These are phyloP conservation scores for Phytophthora fragariae DNA, from an alignment of 352 stramenopile species.

Conservation along the genomic window DNA sequence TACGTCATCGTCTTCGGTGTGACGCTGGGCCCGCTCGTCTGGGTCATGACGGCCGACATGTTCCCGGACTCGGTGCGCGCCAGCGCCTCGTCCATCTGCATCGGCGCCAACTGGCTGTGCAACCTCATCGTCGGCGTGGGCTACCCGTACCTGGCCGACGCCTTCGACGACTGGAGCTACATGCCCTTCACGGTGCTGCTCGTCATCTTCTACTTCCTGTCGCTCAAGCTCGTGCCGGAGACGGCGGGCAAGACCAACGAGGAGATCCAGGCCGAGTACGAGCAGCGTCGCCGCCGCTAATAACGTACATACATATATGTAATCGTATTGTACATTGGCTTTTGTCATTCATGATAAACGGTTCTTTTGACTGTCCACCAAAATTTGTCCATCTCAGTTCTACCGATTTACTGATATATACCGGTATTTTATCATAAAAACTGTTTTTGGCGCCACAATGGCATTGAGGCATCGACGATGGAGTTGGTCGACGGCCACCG, in stretches of 20 bases:
- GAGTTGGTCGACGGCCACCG: constrained; percentile 32
- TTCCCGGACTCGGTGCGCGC: constrained; percentile 42
- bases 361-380: too few species aligned
- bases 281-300: constrained; percentile 30
- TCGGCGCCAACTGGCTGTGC: constrained; percentile 49
- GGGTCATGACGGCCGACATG: constrained; percentile 31
- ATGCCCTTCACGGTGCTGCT: constrained; percentile 48
- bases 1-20: constrained; percentile 55
- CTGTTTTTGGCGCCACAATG: constrained; percentile 6
- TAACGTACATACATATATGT: background rate
- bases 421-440: background rate
- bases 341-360: too few species aligned
- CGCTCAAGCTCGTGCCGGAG: constrained; percentile 56
- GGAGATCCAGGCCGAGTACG: constrained; percentile 61
- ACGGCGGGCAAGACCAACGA: constrained; percentile 63
- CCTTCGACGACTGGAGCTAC: constrained; percentile 46
- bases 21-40: constrained; percentile 28
- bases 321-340: too few species aligned
- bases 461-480: constrained; percentile 12
- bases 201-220: constrained; percentile 49
- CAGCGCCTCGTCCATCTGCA: constrained; percentile 47
- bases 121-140: constrained; percentile 56
- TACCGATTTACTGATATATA: background rate
- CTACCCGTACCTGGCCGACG: constrained; percentile 51
- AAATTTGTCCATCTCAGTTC: too few species aligned